Evolutionary conservation across 768 basidiomycete genomes (phyloP).

Genomic region (Peribolospora baueri): DNA sequence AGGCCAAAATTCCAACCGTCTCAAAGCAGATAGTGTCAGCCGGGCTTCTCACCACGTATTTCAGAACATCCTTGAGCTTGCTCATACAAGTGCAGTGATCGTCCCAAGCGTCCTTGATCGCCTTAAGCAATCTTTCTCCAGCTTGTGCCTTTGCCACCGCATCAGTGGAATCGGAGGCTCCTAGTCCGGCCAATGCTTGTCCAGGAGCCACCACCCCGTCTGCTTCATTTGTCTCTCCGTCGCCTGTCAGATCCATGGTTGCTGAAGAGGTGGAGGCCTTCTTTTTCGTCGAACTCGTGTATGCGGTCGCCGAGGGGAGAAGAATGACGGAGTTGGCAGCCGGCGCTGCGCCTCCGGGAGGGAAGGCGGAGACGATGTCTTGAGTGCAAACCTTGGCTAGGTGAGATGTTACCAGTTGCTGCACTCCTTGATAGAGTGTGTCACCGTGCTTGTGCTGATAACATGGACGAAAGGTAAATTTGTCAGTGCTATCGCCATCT

Average conservation of each 20-base stretch:
- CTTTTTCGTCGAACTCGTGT: no score
- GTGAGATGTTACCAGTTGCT: conserved; percentile 51
- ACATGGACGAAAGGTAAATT: neutral
- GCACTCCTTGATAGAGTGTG: conserved; percentile 65
- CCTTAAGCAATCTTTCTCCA: conserved; percentile 61
- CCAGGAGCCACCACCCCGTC: neutral
- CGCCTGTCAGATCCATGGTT: no score
- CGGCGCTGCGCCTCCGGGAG: conserved; percentile 24
- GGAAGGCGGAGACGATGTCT: conserved; percentile 60
- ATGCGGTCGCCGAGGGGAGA: no score
- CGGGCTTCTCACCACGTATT: conserved; percentile 58
- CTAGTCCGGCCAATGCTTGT: neutral
- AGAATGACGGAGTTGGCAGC: no score
- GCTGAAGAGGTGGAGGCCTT: no score
- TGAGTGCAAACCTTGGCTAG: conserved; percentile 52
- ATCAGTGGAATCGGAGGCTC: neutral
- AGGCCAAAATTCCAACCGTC: neutral
- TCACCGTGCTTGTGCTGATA: conserved; percentile 30
- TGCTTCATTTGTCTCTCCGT: no score
- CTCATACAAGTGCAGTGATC: conserved; percentile 75
- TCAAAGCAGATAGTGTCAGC: neutral
- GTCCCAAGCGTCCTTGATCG: conserved; percentile 66
- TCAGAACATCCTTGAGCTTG: conserved; percentile 66
- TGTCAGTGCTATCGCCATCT: no score
- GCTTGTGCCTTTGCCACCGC: conserved; percentile 7